Base-by-base conservation (phyloP, 768 basidiomycete species). In the Kwoniella botswanensis region DNA sequence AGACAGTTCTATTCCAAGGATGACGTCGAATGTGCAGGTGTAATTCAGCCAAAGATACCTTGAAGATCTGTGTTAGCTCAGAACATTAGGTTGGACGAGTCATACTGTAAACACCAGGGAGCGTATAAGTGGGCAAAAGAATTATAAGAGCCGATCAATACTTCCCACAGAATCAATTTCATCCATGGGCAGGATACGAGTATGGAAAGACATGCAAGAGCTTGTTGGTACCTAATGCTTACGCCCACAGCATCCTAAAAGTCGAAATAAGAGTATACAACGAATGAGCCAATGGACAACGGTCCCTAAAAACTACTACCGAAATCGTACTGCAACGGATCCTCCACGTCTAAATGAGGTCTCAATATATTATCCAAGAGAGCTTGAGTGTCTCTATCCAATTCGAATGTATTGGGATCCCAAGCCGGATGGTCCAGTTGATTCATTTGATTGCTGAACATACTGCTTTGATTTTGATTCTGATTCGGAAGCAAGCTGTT, bases 191-290 rank as follows among this genome's bases (percentile, higher is more conserved):
- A n/a, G n/a, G n/a, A n/a, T n/a, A n/a, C n/a, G n/a, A n/a, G n/a
- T n/a, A n/a, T n/a, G n/a, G 35, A 35, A 35, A 35, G 35, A 9
- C 35, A 35, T 35, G 6, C 35, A 35, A 35, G 7, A 35, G 6
- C 6, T 6, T 35, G 4, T 35, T 4, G 35, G 35, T 35, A 35
- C 35, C 35, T 7, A 7, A 35, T 35, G 4, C 35, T 7, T 35
- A 35, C 35, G 35, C 35, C 35, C 35, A 35, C 35, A 35, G 35
- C 4, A 91, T 83, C 15, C 82, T 91, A 0, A 5, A 26, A 26
- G 24, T 58, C 57, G 26, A 24, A 26, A 58, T 29, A 41, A 41
- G 41, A 13, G 15, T 15, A 35, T 50, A 50, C 46, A 50, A 50
- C 10, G 46, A 11, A 18, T 35, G 46, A 15, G 4, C 24, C 24